Conservation (phyloP, 75 land plant genomes). For the Sequoiadendron giganteum region DNA sequence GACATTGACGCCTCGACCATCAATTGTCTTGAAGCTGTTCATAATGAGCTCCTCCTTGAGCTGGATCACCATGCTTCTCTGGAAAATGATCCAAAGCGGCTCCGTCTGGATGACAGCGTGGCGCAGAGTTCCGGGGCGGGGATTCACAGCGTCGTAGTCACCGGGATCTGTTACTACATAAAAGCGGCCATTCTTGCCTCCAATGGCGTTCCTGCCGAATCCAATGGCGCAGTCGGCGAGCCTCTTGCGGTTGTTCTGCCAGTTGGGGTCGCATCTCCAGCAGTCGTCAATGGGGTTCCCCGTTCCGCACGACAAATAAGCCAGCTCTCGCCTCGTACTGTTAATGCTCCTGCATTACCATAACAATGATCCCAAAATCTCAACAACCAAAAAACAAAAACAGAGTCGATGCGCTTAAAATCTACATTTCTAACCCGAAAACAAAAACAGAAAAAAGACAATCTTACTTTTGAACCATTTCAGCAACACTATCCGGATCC, state of each 20-base stretch:
- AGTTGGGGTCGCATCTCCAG: slow-evolving; percentile 34
- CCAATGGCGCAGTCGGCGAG: slow-evolving; percentile 44
- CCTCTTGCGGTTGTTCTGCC: slow-evolving; percentile 23
- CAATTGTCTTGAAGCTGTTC: slow-evolving; percentile 39
- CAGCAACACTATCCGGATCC: neutral
- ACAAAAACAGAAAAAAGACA: neutral
- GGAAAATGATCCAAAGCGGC: slow-evolving; percentile 33
- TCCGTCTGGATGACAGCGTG: slow-evolving; percentile 26
- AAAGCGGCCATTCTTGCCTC: slow-evolving; percentile 19
- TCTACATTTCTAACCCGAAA: neutral
- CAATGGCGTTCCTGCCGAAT: slow-evolving; percentile 24
- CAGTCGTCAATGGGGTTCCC: slow-evolving; percentile 38
- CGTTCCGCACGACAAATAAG: slow-evolving; percentile 12
- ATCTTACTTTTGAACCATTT: neutral
- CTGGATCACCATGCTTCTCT: slow-evolving; percentile 25
- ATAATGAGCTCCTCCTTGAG: slow-evolving; percentile 30
- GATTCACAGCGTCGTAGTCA: slow-evolving; percentile 26
- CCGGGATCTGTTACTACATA: slow-evolving; percentile 27
- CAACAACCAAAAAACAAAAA: neutral
- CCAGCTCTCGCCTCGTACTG: slow-evolving; percentile 3
- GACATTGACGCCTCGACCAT: slow-evolving; percentile 31
- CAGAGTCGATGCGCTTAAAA: neutral
- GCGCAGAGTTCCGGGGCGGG: slow-evolving; percentile 27
- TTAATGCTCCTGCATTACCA: slow-evolving; percentile 6
- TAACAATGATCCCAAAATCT: neutral